phyloP scores from a whole-genome alignment of 768 basidiomycete genomes.

The Austroboletus festivus region DNA sequence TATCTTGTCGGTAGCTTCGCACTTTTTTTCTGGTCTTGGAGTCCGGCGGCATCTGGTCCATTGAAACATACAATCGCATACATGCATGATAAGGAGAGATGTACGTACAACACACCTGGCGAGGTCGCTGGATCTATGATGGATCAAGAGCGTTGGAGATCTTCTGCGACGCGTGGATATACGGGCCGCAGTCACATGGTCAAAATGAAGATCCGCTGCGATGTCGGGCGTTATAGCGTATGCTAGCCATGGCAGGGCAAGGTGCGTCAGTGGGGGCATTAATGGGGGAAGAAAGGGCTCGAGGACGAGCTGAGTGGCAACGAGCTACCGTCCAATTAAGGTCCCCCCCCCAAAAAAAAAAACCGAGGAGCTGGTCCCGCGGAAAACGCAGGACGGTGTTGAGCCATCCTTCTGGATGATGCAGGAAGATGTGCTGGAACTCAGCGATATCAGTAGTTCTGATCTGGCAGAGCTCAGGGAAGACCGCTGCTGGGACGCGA shows the following conservation, averaged over 20 bases:
- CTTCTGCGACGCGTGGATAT: neutral
- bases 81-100: too few species aligned
- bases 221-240: neutral
- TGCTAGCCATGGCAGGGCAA: too few species aligned
- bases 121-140: neutral
- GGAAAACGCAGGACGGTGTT: neutral
- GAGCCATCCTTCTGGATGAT: neutral
- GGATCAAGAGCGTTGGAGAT: neutral
- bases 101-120: too few species aligned
- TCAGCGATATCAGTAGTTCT: neutral
- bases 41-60: neutral
- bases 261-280: too few species aligned
- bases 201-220: slow-evolving; percentile 1
- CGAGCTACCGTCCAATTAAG: neutral
- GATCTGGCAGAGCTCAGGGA: neutral
- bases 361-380: neutral
- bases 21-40: too few species aligned
- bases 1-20: neutral
- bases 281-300: neutral
- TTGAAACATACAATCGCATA: too few species aligned
- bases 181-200: neutral
- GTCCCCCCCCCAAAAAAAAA: neutral
- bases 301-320: neutral
- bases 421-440: neutral
- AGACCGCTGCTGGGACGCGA: neutral